Evolutionary conservation across 2,329 filamentous ascomycete genomes (phyloP), one percentile per base, ranked within the genome.

Genomic region (Colletotrichum liriopes): DNA sequence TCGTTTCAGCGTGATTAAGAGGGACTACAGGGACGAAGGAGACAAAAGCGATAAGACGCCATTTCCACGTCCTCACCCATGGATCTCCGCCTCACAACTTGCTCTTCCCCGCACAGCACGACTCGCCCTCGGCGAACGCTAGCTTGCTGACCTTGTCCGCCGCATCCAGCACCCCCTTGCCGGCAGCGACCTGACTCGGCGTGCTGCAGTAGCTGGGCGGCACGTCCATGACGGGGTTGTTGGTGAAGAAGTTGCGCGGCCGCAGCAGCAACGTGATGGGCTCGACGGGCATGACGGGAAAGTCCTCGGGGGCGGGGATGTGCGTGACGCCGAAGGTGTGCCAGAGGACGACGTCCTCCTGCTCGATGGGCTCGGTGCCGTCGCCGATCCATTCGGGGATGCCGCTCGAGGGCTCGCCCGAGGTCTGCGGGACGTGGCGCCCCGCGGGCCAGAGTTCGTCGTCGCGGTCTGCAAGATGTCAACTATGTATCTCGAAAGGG

Each of bases 311-410:
- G 0, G 93, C 86, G 0, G 95, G 95, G 85, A 98, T 96, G 80
- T 98, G 95, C 0, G 93, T 96, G 45, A 98, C 87, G 45, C 95
- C 95, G 78, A 98, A 98, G 0, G 94, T 97, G 83, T 98, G 95
- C 95, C 95, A 98, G 20, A 98, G 88, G 1, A 98, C 95, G 39
- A 98, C 84, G 79, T 98, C 94, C 0, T 91, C 93, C 85, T 98
- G 93, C 67, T 93, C 93, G 75, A 97, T 52, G 35, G 85, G 88
- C 69, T 89, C 90, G 56, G 84, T 84, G 16, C 93, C 91, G 73
- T 94, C 90, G 32, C 90, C 90, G 76, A 96, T 92, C 94, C 94
- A 96, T 75, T 91, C 87, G 0, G 93, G 92, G 2, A 97, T 84
- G 41, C 94, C 94, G 52, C 84, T 83, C 0, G 92, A 93, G 0